Evolutionary conservation across 2,329 filamentous ascomycete genomes (phyloP).

Genomic region (Cyphellophora attinorum): DNA sequence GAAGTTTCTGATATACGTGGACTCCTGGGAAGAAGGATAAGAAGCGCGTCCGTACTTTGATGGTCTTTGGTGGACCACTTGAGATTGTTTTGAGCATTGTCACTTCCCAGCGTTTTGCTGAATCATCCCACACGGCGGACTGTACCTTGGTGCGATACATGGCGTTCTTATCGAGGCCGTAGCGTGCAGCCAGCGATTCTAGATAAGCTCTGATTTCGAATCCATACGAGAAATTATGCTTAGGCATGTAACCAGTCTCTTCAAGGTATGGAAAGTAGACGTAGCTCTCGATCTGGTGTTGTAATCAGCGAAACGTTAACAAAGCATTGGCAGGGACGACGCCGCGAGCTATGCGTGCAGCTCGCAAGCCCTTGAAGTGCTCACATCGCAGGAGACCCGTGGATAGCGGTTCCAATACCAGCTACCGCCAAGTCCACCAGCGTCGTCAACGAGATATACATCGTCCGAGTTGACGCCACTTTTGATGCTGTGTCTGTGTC

Average conservation of each 20-base stretch:
- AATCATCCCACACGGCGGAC: constrained; percentile 4
- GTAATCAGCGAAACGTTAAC: too few relatives aligned
- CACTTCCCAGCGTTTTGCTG: constrained; percentile 4
- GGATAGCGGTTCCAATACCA: too few relatives aligned
- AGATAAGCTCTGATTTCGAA: constrained; percentile 39
- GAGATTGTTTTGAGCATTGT: background rate
- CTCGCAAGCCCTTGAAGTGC: too few relatives aligned
- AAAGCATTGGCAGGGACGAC: too few relatives aligned
- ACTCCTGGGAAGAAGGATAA: constrained; percentile 3
- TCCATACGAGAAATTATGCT: constrained; percentile 29
- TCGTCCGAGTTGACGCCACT: too few relatives aligned
- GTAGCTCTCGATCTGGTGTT: constrained; percentile 50
- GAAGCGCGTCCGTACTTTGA: constrained; percentile 4
- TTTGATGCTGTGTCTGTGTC: too few relatives aligned
- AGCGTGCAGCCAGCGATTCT: constrained; percentile 15
- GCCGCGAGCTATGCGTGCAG: too few relatives aligned
- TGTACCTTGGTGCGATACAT: constrained; percentile 3
- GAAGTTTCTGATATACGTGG: constrained; percentile 26
- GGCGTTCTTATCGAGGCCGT: constrained; percentile 2
- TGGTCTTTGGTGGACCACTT: too few relatives aligned
- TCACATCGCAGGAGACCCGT: too few relatives aligned
- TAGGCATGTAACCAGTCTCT: constrained; percentile 50
- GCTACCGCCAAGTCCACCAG: too few relatives aligned
- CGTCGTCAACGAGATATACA: too few relatives aligned
- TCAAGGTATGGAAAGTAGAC: constrained; percentile 51